Evolutionary conservation across 1,284 basidiomycete species (phyloP).

Genomic region (Hemileia vastatrix): DNA sequence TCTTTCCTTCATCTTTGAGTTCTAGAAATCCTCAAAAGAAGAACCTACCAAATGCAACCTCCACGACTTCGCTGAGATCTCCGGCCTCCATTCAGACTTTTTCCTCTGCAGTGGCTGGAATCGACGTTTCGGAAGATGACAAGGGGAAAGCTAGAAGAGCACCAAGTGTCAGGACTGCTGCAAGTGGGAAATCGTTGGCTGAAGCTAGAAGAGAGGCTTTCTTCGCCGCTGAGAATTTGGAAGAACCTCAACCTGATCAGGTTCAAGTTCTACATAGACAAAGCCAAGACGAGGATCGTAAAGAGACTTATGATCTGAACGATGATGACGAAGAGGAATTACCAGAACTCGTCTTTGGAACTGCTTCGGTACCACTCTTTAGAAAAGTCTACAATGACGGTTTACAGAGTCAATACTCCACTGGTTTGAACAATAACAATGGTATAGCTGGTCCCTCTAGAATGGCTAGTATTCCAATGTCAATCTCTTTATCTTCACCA

Average conservation of each 20-base stretch:
- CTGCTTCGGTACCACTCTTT: constrained; percentile 37
- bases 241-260: neutral
- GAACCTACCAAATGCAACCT: neutral
- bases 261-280: neutral
- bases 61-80: neutral
- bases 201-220: constrained; percentile 35
- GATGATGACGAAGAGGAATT: constrained; percentile 37
- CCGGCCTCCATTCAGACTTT: neutral
- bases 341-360: constrained; percentile 38
- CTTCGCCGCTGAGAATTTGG: constrained; percentile 28
- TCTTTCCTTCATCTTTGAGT: constrained; percentile 28
- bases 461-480: neutral
- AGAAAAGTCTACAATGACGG: neutral
- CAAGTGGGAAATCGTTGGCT: constrained; percentile 29
- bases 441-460: neutral
- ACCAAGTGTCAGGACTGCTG: constrained; percentile 31
- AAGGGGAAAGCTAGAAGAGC: constrained; percentile 27
- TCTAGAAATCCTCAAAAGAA: neutral
- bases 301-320: constrained; percentile 23
- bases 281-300: constrained; percentile 3
- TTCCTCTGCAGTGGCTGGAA: constrained; percentile 24
- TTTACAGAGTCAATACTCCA: neutral
- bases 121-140: constrained; percentile 1
- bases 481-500: too few relatives aligned
- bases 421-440: neutral